A percentile compares a stretch with the other conserved stretches of the same genome.
These are phyloP conservation scores for Sphaerulina musiva DNA, from an alignment of 2,329 filamentous ascomycete species.

Conservation along the genomic window DNA sequence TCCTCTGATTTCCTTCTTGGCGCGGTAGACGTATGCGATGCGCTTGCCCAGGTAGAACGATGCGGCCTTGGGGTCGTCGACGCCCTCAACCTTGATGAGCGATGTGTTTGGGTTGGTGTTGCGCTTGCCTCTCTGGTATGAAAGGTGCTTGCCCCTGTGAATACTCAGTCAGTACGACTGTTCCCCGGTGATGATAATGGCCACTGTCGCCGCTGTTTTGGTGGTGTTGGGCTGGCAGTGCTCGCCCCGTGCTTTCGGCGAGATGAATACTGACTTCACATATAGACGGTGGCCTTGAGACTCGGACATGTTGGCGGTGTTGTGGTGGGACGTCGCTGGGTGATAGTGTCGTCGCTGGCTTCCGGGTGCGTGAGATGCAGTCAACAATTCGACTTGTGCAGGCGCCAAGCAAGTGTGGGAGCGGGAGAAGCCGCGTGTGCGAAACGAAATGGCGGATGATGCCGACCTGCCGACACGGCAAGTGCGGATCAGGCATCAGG, in stretches of 20 bases:
- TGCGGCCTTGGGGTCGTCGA: constrained; percentile 82
- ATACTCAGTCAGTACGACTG: constrained; percentile 8
- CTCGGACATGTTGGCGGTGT: constrained; percentile 25
- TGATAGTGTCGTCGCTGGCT: constrained; percentile 10
- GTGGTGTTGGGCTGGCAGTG: background rate
- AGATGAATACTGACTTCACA: constrained; percentile 28
- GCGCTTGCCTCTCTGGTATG: constrained; percentile 93
- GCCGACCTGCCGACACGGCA: background rate
- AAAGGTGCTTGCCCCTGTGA: constrained; percentile 79
- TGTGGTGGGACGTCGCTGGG: constrained; percentile 15
- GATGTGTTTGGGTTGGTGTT: constrained; percentile 73
- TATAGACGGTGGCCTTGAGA: constrained; percentile 32
- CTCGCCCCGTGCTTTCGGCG: background rate
- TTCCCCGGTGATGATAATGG: background rate
- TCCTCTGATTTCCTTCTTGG: constrained; percentile 86
- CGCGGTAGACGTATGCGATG: constrained; percentile 97
- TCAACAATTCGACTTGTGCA: background rate
- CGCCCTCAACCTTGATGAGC: constrained; percentile 98
- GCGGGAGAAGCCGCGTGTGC: background rate
- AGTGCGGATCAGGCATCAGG: background rate
- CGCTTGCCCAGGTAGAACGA: constrained; percentile 99
- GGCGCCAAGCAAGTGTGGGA: background rate
- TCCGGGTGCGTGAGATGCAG: constrained; percentile 5
- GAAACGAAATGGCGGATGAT: background rate
- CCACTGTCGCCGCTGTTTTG: background rate